Conservation (phyloP, 1,139 yeast genomes). For the Saccharomyces hybrid region DNA sequence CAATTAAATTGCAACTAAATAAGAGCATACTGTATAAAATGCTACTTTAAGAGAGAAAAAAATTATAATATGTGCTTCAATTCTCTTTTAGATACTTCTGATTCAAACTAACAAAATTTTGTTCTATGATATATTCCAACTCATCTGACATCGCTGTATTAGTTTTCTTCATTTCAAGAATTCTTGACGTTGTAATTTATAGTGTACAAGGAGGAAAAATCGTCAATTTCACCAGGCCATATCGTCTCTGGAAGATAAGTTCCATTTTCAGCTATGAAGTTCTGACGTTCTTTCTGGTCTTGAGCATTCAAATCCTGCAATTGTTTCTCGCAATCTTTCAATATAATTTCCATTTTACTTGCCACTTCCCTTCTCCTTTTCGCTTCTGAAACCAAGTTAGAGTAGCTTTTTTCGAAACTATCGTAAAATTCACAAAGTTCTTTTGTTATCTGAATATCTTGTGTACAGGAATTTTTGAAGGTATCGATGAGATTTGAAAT, state of each 20-base stretch:
- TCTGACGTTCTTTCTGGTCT: constrained; percentile 37
- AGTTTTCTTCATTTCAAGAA: constrained; percentile 3
- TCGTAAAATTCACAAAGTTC: constrained; percentile 42
- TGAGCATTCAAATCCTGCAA: constrained; percentile 34
- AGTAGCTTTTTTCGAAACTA: constrained; percentile 43
- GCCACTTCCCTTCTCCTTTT: constrained; percentile 41
- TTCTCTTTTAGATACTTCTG: too few species aligned
- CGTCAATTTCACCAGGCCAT: constrained; percentile 40
- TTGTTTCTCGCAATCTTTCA: constrained; percentile 36
- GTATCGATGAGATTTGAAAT: constrained; percentile 20
- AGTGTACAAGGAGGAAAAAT: constrained; percentile 23
- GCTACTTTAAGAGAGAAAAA: too few species aligned
- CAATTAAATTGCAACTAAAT: too few species aligned
- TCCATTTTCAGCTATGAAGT: constrained; percentile 41
- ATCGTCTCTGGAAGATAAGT: constrained; percentile 47
- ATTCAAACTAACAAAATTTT: too few species aligned
- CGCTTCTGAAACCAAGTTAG: constrained; percentile 43
- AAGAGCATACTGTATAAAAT: too few species aligned
- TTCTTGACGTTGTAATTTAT: constrained; percentile 20
- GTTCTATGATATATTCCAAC: too few species aligned
- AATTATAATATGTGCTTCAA: too few species aligned
- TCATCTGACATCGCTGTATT: too few species aligned
- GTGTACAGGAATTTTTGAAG: constrained; percentile 23
- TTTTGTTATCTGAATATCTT: constrained; percentile 27
- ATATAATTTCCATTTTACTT: constrained; percentile 33